phyloP scores from a whole-genome alignment of 805 yeast genomes.

The Kurtzmaniella fragi region DNA sequence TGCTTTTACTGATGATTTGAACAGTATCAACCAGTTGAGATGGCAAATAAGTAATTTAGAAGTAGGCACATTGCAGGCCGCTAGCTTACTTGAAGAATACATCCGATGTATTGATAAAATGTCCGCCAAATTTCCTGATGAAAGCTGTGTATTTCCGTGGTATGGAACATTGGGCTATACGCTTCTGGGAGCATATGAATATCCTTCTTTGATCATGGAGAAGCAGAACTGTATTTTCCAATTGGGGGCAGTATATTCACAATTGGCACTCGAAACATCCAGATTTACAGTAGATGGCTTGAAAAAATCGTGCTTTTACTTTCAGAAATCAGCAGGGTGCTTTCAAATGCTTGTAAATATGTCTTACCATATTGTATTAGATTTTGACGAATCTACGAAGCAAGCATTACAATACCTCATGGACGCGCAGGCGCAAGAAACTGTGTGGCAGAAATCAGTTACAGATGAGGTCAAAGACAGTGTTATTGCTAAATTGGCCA shows the following conservation, averaged over 20 bases:
- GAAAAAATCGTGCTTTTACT: conserved; percentile 57
- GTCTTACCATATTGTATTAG: conserved; percentile 15
- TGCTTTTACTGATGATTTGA: conserved; percentile 24
- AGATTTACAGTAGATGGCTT: conserved; percentile 47
- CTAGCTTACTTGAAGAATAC: conserved; percentile 36
- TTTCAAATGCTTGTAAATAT: conserved; percentile 27
- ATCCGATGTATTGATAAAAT: conserved; percentile 41
- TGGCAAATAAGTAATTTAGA: conserved; percentile 31
- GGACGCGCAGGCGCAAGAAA: conserved; percentile 86
- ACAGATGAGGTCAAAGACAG: conserved; percentile 49
- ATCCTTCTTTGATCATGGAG: conserved; percentile 54
- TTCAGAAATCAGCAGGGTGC: conserved; percentile 71
- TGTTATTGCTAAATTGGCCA: conserved; percentile 58
- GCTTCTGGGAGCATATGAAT: conserved; percentile 41
- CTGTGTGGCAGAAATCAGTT: conserved; percentile 72
- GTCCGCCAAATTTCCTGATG: conserved; percentile 57
- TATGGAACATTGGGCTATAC: conserved; percentile 59
- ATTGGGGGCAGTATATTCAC: conserved; percentile 60
- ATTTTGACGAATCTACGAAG: conserved; percentile 48
- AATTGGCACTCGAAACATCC: conserved; percentile 45
- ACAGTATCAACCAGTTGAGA: conserved; percentile 40
- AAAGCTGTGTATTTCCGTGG: conserved; percentile 66
- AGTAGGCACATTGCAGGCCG: conserved; percentile 17
- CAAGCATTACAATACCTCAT: conserved; percentile 46
- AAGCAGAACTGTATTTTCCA: conserved; percentile 60